Evolutionary conservation across 495 filamentous ascomycete genomes (phyloP).

Genomic region (Penicillium waksmanii): DNA sequence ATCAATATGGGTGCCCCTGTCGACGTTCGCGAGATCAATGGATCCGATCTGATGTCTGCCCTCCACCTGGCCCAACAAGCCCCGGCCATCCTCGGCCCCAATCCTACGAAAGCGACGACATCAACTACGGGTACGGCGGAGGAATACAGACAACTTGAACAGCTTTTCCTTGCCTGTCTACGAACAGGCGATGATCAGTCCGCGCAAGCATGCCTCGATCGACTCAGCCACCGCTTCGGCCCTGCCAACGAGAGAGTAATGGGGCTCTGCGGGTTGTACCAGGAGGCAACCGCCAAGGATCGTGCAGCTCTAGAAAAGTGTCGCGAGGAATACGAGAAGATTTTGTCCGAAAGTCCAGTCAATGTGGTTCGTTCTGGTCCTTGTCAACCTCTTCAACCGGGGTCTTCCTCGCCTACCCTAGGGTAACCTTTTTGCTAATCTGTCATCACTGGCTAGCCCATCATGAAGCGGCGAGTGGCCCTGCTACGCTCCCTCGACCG

Average conservation of each 20-base stretch:
- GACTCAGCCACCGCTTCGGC: constrained; percentile 79
- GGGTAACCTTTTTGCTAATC: not conserved
- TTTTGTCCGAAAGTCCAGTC: constrained; percentile 72
- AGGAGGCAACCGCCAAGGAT: constrained; percentile 79
- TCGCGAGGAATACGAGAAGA: constrained; percentile 74
- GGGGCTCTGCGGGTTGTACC: constrained; percentile 78
- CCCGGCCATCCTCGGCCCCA: constrained; percentile 62
- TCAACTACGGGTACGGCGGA: constrained; percentile 66
- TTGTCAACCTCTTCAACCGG: not conserved
- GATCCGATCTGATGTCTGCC: constrained; percentile 52
- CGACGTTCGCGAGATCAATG: constrained; percentile 25
- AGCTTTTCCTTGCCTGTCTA: constrained; percentile 82
- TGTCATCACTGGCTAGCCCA: constrained; percentile 58
- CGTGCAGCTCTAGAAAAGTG: constrained; percentile 64
- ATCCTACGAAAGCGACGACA: constrained; percentile 49
- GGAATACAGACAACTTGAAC: constrained; percentile 81
- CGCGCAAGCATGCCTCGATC: constrained; percentile 73
- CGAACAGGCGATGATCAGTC: constrained; percentile 80
- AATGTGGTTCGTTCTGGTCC: constrained; percentile 66
- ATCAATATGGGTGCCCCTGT: constrained; percentile 23
- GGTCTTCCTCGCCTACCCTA: not conserved
- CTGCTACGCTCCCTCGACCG: constrained; percentile 73
- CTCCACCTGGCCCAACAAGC: constrained; percentile 80
- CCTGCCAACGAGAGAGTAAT: constrained; percentile 78
- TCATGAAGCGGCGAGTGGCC: constrained; percentile 83